Evolutionary conservation across 2,329 filamentous ascomycete species (phyloP).

Genomic region (Dendryphion nanum): DNA sequence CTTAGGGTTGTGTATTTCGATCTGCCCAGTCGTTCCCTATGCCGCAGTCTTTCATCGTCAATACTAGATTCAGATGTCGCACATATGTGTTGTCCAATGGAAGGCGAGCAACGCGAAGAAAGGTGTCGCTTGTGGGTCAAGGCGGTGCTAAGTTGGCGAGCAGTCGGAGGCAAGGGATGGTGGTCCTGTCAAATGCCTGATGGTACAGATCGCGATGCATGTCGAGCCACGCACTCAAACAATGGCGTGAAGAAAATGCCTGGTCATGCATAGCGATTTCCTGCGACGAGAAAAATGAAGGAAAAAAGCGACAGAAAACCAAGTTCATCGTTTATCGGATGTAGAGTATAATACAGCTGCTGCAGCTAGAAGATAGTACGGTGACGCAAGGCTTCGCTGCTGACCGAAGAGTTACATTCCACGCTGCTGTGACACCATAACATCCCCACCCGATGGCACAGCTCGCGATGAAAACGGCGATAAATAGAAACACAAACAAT

Average conservation of each 20-base stretch:
- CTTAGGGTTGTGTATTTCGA: slow-evolving; percentile 23
- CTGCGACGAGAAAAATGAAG: slow-evolving; percentile 14
- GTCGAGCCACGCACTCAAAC: slow-evolving; percentile 30
- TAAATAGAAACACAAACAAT: slow-evolving; percentile 16
- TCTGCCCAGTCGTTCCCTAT: slow-evolving; percentile 4
- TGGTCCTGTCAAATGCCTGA: slow-evolving; percentile 30
- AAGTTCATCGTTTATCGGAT: slow-evolving; percentile 21
- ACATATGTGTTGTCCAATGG: slow-evolving; percentile 22
- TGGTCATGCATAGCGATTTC: slow-evolving; percentile 26
- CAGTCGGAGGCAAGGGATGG: slow-evolving; percentile 32
- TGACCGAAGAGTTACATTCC: neutral
- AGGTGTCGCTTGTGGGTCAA: slow-evolving; percentile 20
- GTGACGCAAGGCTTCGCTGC: slow-evolving; percentile 29
- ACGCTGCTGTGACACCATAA: neutral
- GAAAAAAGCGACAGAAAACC: slow-evolving; percentile 1
- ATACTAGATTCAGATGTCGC: slow-evolving; percentile 9
- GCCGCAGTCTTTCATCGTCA: neutral
- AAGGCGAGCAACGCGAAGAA: slow-evolving; percentile 11
- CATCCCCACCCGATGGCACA: neutral
- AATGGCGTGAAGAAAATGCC: slow-evolving; percentile 10
- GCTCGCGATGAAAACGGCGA: too few relatives aligned
- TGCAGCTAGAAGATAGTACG: slow-evolving; percentile 29
- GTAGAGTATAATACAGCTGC: slow-evolving; percentile 18
- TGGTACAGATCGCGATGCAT: slow-evolving; percentile 10
- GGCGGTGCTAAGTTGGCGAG: slow-evolving; percentile 23